These are phyloP conservation scores for Phlyctochytrium planicorne DNA, from an alignment of 192 early-diverging fungal genomes.

Conservation along the genomic window DNA sequence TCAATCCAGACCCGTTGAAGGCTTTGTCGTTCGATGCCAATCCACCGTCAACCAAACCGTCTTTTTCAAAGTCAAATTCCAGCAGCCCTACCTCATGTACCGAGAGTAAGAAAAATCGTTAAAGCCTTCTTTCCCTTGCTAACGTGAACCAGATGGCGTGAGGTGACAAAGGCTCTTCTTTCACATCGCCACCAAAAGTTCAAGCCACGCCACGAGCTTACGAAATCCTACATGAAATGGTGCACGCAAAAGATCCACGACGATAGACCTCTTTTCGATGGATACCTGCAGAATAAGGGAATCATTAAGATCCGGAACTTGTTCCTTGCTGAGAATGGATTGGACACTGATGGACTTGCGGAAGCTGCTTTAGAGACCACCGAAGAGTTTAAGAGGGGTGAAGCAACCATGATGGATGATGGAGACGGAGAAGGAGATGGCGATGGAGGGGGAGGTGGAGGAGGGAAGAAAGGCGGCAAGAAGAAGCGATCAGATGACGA, in stretches of 20 bases:
- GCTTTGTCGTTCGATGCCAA: slow-evolving; percentile 86
- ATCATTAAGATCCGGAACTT: slow-evolving; percentile 77
- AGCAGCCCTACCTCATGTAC: slow-evolving; percentile 92
- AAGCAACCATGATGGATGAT: slow-evolving; percentile 16
- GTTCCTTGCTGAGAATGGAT: slow-evolving; percentile 55
- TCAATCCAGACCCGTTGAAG: slow-evolving; percentile 77
- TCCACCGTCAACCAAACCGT: slow-evolving; percentile 14
- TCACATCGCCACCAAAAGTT: slow-evolving; percentile 32
- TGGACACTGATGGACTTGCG: slow-evolving; percentile 21
- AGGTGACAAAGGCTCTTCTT: slow-evolving; percentile 74
- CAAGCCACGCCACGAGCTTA: slow-evolving; percentile 51
- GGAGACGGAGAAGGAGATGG: background rate
- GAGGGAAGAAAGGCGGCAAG: slow-evolving; percentile 8
- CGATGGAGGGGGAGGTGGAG: slow-evolving; percentile 23
- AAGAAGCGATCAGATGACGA: background rate
- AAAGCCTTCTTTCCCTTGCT: background rate
- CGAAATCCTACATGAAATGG: slow-evolving; percentile 75
- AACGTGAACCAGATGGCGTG: slow-evolving; percentile 69
- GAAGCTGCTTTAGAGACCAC: slow-evolving; percentile 27
- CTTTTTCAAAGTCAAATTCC: slow-evolving; percentile 95
- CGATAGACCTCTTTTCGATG: slow-evolving; percentile 65
- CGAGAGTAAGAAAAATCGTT: slow-evolving; percentile 62
- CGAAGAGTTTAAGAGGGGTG: slow-evolving; percentile 26
- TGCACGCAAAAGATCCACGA: slow-evolving; percentile 55
- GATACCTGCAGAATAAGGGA: slow-evolving; percentile 70